Evolutionary conservation across 2,329 filamentous ascomycete species (phyloP).

Genomic region (Periglandula ipomoeae): DNA sequence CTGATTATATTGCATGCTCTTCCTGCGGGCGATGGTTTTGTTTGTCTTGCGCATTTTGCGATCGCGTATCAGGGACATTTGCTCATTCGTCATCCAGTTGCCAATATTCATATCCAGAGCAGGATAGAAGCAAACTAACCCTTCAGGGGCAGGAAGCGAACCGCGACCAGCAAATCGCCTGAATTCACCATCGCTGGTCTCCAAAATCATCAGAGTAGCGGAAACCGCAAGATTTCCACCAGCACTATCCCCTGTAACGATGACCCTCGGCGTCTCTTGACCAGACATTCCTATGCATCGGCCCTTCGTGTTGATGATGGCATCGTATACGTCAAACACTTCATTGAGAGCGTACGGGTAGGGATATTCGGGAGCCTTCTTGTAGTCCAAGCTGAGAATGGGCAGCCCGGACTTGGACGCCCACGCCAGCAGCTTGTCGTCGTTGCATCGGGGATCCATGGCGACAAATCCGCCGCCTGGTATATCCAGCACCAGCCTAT

Average conservation of each 20-base stretch:
- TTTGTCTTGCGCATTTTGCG: constrained; percentile 71
- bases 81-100: constrained; percentile 98
- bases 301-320: constrained; percentile 26
- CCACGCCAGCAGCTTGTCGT: constrained; percentile 91
- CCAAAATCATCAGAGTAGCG: constrained; percentile 80
- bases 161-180: constrained; percentile 26
- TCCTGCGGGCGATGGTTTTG: constrained; percentile 65
- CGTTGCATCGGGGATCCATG: constrained; percentile 90
- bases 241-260: constrained; percentile 39
- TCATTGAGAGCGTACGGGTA: constrained; percentile 41
- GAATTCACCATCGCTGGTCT: constrained; percentile 47
- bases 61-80: constrained; percentile 89
- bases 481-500: constrained; percentile 75
- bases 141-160: constrained; percentile 65
- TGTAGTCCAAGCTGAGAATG: constrained; percentile 82
- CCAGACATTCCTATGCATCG: constrained; percentile 37
- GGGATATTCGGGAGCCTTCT: constrained; percentile 40
- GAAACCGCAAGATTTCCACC: constrained; percentile 48
- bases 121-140: constrained; percentile 80
- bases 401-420: constrained; percentile 82
- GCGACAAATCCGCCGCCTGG: constrained; percentile 94
- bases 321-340: constrained; percentile 37
- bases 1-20: constrained; percentile 81
- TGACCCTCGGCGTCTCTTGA: constrained; percentile 27
- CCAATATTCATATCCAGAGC: constrained; percentile 94